These are phyloP conservation scores for Aspergillus pseudonomiae DNA, from an alignment of 2,329 filamentous ascomycete species.

Conservation along the genomic window DNA sequence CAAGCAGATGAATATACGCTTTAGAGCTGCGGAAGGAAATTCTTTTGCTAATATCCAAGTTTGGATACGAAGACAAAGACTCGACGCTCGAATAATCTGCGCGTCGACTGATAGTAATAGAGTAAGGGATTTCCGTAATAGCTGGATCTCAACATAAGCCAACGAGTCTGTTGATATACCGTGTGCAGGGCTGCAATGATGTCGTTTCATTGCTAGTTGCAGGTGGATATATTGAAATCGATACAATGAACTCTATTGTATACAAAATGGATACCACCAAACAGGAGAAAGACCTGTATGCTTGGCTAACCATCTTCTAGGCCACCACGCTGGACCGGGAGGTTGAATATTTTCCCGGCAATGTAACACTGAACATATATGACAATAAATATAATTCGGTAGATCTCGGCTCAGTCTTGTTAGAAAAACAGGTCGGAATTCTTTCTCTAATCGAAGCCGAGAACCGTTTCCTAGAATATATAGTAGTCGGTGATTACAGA, in stretches of 20 bases:
- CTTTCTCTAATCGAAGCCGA: not conserved
- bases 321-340: not conserved
- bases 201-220: not conserved
- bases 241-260: not conserved
- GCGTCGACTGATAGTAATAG: not conserved
- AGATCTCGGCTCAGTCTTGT: not conserved
- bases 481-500: not conserved
- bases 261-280: not conserved
- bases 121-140: not conserved
- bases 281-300: not conserved
- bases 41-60: not conserved
- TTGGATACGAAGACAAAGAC: not conserved
- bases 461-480: not conserved
- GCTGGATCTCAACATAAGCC: not conserved
- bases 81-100: not conserved
- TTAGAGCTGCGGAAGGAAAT: not conserved
- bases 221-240: not conserved
- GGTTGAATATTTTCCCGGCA: not conserved
- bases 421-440: not conserved
- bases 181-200: not conserved
- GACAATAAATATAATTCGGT: not conserved
- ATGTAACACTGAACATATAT: not conserved
- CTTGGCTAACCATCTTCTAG: not conserved
- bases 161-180: not conserved
- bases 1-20: not conserved